These are phyloP conservation scores for Lentinula raphanica DNA, from an alignment of 768 basidiomycete genomes.

Conservation along the genomic window DNA sequence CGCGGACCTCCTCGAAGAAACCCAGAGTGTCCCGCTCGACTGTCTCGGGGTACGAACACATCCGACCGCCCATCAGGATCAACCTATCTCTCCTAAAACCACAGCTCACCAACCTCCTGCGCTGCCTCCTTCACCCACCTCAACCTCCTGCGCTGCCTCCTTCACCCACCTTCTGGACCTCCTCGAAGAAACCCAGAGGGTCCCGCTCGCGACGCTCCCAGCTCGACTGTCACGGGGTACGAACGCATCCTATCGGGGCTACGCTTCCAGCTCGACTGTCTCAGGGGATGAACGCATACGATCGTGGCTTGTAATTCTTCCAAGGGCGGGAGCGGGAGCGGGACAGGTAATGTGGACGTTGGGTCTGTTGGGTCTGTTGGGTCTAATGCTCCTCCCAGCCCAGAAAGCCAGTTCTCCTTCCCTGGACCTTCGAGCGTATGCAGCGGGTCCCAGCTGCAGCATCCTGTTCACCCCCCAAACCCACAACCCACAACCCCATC, in stretches of 20 bases:
- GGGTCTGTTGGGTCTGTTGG: too few relatives aligned
- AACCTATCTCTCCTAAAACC: too few relatives aligned
- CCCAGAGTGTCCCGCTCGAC: neutral
- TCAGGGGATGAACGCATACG: constrained; percentile 49
- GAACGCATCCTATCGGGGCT: too few relatives aligned
- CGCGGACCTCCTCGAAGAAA: too few relatives aligned
- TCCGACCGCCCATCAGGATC: neutral
- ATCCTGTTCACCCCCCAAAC: too few relatives aligned
- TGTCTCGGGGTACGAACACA: neutral
- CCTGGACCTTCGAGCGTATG: too few relatives aligned
- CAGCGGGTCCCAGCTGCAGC: too few relatives aligned
- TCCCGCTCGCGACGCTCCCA: constrained; percentile 27
- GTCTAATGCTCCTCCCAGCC: neutral
- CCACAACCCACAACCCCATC: too few relatives aligned
- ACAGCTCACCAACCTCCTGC: neutral
- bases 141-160: constrained; percentile 7
- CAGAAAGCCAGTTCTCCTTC: neutral
- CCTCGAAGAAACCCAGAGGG: constrained; percentile 27
- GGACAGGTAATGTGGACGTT: neutral
- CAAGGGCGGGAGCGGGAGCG: neutral
- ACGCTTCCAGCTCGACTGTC: constrained; percentile 51
- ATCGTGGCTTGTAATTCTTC: constrained; percentile 19
- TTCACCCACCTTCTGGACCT: constrained; percentile 24
- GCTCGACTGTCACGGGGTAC: too few relatives aligned
- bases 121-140: constrained; percentile 10